Evolutionary conservation across 257 asterid genomes (phyloP), one percentile per base, ranked within the genome.

Genomic region (Solanum stenotomum): DNA sequence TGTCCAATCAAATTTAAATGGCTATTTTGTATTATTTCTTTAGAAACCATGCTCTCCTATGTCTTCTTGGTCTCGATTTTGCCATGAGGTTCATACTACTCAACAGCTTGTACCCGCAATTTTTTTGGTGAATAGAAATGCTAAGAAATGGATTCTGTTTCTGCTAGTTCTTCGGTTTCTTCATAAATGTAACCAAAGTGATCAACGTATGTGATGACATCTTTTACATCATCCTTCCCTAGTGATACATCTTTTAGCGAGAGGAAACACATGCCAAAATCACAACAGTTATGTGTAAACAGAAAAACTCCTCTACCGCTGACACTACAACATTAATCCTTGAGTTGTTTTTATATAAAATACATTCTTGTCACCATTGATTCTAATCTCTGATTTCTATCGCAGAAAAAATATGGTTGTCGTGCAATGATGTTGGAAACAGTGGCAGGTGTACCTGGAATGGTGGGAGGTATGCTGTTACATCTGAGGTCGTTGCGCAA

Each of bases 371-470:
- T 5, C 25, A 35, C 22, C n/a, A 11, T 20, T 78, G 77, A 7
- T 88, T 78, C 68, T 84, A 59, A 67, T 85, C 63, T 56, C 44
- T 88, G 76, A 34, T 16, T 13, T 82, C 37, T 71, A 68, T 75
- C 87, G 89, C 98, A 96, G 98, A 94, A 97, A 88, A 94, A 95
- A 33, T 95, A 96, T 49, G 99, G 98, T 0, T 96, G 99, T 35
- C 98, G 98, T 59, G 99, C 99, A 35, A 93, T 95, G 99, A 95
- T 96, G 99, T 96, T 96, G 61, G 99, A 96, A 91, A 96, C 99
- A 5, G 99, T 96, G 89, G 99, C 99, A 6, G 99, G 98, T 12
- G 99, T 96, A 88, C 98, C 98, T 15, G 99, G 99, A 72, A 95
- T 96, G 98, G 98, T 95, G 16, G 99, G 98, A 78, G 99, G 98